Conservation (phyloP, 805 yeast species). For the Alloascoidea hylecoeti region DNA sequence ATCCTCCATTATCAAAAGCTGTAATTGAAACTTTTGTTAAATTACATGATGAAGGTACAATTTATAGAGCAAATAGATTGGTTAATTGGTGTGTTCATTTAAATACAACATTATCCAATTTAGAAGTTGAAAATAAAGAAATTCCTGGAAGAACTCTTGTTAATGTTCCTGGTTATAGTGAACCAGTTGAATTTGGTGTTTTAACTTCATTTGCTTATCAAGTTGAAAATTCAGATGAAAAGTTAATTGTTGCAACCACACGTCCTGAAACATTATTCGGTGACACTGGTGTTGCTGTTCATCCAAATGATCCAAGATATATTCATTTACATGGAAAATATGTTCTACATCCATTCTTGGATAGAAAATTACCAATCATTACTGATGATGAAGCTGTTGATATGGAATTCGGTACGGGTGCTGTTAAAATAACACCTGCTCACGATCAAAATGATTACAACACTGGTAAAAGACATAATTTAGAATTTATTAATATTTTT, state of each 20-base stretch:
- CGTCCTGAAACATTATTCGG: conserved; percentile 98
- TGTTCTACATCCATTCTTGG: conserved; percentile 81
- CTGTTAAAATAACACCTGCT: conserved; percentile 97
- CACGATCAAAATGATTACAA: conserved; percentile 95
- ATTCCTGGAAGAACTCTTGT: conserved; percentile 69
- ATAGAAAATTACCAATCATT: conserved; percentile 74
- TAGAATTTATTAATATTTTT: conserved; percentile 79
- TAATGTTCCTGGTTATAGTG: conserved; percentile 81
- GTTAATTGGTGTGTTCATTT: conserved; percentile 94
- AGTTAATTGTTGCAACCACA: conserved; percentile 86
- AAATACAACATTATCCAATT: conserved; percentile 89
- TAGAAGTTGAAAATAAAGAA: conserved; percentile 91
- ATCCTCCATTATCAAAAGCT: conserved; percentile 61
- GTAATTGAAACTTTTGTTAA: conserved; percentile 86
- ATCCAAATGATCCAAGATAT: conserved; percentile 89
- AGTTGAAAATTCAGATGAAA: conserved; percentile 77
- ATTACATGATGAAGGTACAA: conserved; percentile 87
- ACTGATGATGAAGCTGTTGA: conserved; percentile 91
- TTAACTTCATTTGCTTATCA: conserved; percentile 91
- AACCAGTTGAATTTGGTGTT: conserved; percentile 90
- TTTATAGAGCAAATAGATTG: conserved; percentile 85
- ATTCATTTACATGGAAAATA: conserved; percentile 89
- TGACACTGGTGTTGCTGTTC: conserved; percentile 96
- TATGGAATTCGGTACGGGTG: conserved; percentile 99
- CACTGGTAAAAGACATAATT: conserved; percentile 87